These are phyloP conservation scores for Colletotrichum musicola DNA, from an alignment of 2,329 filamentous ascomycete species.

Conservation along the genomic window DNA sequence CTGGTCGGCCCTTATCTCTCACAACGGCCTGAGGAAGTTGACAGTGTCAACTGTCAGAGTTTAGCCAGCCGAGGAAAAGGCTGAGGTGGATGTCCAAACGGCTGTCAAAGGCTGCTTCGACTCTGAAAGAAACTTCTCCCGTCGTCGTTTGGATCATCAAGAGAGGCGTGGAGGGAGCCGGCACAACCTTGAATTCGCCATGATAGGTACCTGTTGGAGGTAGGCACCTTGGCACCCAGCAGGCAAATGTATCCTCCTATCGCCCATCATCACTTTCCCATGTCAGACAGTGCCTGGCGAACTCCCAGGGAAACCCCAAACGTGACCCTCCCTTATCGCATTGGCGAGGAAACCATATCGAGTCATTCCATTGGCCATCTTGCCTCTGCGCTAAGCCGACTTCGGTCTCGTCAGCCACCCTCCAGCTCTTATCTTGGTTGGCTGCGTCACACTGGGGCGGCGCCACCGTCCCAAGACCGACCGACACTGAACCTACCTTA, in stretches of 20 bases:
- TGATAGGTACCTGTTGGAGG: not conserved
- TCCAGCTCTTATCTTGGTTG: slow-evolving; percentile 40
- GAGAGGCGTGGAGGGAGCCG: no score
- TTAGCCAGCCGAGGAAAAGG: no score
- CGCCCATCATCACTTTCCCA: slow-evolving; percentile 32
- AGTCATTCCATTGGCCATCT: slow-evolving; percentile 43
- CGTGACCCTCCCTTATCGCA: slow-evolving; percentile 42
- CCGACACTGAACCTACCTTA: slow-evolving; percentile 1
- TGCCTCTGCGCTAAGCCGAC: slow-evolving; percentile 43
- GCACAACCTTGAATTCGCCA: no score
- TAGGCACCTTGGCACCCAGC: not conserved
- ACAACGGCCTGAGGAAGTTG: no score
- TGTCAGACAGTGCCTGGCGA: slow-evolving; percentile 22
- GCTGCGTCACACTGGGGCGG: slow-evolving; percentile 41
- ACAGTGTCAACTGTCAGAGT: no score
- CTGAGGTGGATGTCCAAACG: no score
- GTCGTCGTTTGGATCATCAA: no score
- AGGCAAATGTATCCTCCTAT: slow-evolving; percentile 18
- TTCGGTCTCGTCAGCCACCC: slow-evolving; percentile 42
- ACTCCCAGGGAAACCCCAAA: slow-evolving; percentile 35
- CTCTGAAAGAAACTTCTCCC: no score
- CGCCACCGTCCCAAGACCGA: slow-evolving; percentile 31
- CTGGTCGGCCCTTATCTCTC: no score
- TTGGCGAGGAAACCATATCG: slow-evolving; percentile 46
- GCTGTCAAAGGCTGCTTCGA: no score